phyloP scores from a whole-genome alignment of 306 rosid genomes.

The Abrus precatorius region DNA sequence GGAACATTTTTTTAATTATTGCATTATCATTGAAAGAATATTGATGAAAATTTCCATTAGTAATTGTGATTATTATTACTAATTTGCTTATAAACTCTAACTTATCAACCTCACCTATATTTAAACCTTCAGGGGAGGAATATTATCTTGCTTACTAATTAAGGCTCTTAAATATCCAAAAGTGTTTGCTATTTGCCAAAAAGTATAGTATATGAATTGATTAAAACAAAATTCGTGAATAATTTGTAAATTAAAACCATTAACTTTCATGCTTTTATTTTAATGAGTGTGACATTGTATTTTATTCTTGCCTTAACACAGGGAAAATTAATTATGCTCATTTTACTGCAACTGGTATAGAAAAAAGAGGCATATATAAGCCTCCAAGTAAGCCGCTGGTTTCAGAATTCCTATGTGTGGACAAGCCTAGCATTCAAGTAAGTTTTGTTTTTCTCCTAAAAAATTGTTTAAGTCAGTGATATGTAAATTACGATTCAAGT shows the following conservation, averaged over 20 bases:
- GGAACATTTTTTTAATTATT: neutral
- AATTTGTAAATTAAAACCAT: no score
- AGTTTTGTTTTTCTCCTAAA: neutral
- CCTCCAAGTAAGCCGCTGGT: neutral
- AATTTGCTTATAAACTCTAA: no score
- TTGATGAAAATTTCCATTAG: neutral
- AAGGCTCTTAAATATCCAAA: no score
- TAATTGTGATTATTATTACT: no score
- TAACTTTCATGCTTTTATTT: neutral
- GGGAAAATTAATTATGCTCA: conserved; percentile 8
- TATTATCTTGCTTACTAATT: no score
- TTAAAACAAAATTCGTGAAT: neutral
- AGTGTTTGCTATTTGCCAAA: neutral
- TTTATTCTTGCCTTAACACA: conserved; percentile 33
- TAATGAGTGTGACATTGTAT: neutral
- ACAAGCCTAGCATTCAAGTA: conserved; percentile 33
- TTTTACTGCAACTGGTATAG: neutral
- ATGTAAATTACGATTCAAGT: neutral
- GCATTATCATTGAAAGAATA: neutral
- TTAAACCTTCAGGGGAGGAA: no score
- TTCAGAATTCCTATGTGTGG: neutral
- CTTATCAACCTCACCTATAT: no score
- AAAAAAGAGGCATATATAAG: conserved; percentile 26
- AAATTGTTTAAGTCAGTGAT: neutral
- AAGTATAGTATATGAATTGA: neutral